Evolutionary conservation across 1,139 yeast genomes (phyloP).

Genomic region (Magnusiomyces sp.): DNA sequence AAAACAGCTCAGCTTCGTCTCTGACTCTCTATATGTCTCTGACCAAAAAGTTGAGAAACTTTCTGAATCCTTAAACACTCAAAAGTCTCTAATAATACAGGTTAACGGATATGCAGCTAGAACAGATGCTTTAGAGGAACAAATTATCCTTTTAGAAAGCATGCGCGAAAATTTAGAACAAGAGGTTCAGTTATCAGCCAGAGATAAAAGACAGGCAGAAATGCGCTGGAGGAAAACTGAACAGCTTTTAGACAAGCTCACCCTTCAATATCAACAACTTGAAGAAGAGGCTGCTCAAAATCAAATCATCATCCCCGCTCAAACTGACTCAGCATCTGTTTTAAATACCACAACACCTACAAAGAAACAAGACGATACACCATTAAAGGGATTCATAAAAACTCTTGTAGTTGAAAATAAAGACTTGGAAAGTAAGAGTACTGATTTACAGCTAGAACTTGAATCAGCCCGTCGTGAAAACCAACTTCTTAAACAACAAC

Average conservation of each 20-base stretch:
- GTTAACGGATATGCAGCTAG: constrained; percentile 17
- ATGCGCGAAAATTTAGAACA: constrained; percentile 18
- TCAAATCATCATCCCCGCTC: too few species aligned
- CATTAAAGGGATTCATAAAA: neutral
- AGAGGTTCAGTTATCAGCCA: constrained; percentile 16
- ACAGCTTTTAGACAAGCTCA: constrained; percentile 19
- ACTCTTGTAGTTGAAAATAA: neutral
- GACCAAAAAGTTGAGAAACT: constrained; percentile 12
- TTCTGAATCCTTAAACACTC: constrained; percentile 2
- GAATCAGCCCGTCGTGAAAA: neutral
- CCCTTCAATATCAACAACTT: constrained; percentile 19
- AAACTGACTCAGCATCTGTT: too few species aligned
- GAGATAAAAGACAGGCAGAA: constrained; percentile 20
- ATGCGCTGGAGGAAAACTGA: constrained; percentile 21
- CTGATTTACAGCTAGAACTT: neutral
- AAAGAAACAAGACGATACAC: too few species aligned
- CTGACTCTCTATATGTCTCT: constrained; percentile 14
- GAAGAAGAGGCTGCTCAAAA: constrained; percentile 12
- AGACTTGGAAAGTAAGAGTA: neutral
- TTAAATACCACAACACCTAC: too few species aligned
- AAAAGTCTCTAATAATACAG: constrained; percentile 14
- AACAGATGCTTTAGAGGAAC: constrained; percentile 18
- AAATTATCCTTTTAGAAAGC: constrained; percentile 19
- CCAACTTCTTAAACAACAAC: neutral
- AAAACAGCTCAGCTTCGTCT: constrained; percentile 16